These are phyloP conservation scores for Nyctanthes arbortristis DNA, from an alignment of 257 asterid genomes.

Conservation along the genomic window DNA sequence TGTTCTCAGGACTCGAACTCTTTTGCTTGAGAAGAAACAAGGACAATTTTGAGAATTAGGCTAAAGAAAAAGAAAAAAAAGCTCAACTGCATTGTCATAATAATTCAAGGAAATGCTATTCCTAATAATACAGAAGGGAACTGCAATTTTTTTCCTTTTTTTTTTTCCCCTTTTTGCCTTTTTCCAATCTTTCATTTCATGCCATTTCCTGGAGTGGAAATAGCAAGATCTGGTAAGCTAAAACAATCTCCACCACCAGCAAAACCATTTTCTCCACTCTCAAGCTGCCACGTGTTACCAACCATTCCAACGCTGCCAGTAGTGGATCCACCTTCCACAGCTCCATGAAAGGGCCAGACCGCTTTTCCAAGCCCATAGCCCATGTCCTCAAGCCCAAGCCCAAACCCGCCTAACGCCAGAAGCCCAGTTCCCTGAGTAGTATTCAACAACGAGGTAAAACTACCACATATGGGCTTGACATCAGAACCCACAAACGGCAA, in stretches of 20 bases:
- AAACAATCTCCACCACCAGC: slow-evolving; percentile 52
- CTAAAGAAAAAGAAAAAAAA: no score
- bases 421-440: slow-evolving; percentile 55
- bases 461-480: slow-evolving; percentile 47
- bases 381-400: slow-evolving; percentile 59
- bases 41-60: no score
- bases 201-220: slow-evolving; percentile 58
- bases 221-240: slow-evolving; percentile 66
- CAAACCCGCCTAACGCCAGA: slow-evolving; percentile 64
- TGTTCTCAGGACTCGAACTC: no score
- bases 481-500: slow-evolving; percentile 17
- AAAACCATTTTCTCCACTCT: slow-evolving; percentile 52
- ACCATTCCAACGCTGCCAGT: slow-evolving; percentile 24
- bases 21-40: no score
- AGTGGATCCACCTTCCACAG: slow-evolving; percentile 42
- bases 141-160: no score
- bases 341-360: slow-evolving; percentile 61
- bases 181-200: slow-evolving; percentile 35
- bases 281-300: slow-evolving; percentile 71
- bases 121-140: neutral
- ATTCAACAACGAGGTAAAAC: slow-evolving; percentile 71
- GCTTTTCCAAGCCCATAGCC: slow-evolving; percentile 69
- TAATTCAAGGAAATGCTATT: neutral
- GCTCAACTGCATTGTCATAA: neutral
- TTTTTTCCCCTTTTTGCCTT: neutral